These are phyloP conservation scores for Triticum monococcum DNA, from an alignment of 176 grass and related monocot species.

Conservation along the genomic window DNA sequence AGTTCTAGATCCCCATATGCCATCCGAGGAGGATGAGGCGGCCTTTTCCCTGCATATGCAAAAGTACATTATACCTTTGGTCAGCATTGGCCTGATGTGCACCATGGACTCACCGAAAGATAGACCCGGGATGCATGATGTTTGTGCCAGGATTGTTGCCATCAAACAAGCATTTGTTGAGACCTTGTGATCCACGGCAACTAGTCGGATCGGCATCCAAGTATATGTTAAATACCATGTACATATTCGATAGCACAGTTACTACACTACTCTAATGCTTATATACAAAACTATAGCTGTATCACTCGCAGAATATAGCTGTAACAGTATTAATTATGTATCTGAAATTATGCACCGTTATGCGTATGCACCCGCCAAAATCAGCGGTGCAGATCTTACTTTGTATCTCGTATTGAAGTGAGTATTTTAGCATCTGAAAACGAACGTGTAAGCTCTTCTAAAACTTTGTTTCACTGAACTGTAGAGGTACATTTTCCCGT, in stretches of 20 bases:
- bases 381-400: no score
- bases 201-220: no score
- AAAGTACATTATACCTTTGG: slow-evolving; percentile 1
- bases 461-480: no score
- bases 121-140: slow-evolving; percentile 1
- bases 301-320: background rate
- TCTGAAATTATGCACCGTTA: no score
- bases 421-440: no score
- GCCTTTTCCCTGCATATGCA: background rate
- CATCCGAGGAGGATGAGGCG: background rate
- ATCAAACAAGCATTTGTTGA: slow-evolving; percentile 20
- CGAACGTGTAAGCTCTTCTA: no score
- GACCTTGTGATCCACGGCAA: background rate
- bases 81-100: slow-evolving; percentile 27
- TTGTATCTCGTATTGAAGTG: no score
- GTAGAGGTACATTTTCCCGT: no score
- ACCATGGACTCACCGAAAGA: slow-evolving; percentile 30
- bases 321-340: no score
- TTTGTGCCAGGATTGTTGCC: background rate
- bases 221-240: no score
- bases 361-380: no score
- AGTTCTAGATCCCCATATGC: slow-evolving; percentile 34
- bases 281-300: background rate
- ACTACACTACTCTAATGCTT: background rate
- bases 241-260: no score